These are phyloP conservation scores for Cicer judaicum DNA, from an alignment of 306 rosid genomes.

Conservation along the genomic window DNA sequence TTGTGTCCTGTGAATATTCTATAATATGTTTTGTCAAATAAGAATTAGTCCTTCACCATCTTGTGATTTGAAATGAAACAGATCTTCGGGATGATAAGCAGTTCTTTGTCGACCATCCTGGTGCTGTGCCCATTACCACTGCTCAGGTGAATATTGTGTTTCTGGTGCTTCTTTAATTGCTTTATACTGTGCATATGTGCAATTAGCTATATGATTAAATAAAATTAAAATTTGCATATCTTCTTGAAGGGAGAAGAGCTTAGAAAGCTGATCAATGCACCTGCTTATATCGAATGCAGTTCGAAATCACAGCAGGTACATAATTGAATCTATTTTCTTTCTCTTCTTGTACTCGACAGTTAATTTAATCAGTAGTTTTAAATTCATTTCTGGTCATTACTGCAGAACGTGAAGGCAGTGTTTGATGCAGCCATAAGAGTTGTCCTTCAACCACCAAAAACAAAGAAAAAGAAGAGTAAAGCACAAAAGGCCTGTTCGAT, in stretches of 20 bases:
- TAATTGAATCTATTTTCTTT: background rate
- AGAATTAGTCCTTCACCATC: slow-evolving; percentile 17
- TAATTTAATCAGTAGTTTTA: slow-evolving; percentile 8
- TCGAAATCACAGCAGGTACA: slow-evolving; percentile 91
- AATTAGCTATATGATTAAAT: background rate
- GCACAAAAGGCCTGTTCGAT: slow-evolving; percentile 95
- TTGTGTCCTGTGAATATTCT: background rate
- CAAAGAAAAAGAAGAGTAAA: slow-evolving; percentile 94
- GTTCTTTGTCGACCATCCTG: slow-evolving; percentile 92
- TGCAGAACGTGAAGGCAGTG: slow-evolving; percentile 92
- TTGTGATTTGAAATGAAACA: slow-evolving; percentile 55
- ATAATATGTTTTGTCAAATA: background rate
- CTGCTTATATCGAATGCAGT: slow-evolving; percentile 97
- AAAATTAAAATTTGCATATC: slow-evolving; percentile 30
- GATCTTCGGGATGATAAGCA: slow-evolving; percentile 98
- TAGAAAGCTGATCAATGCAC: slow-evolving; percentile 88
- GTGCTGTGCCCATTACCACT: slow-evolving; percentile 87
- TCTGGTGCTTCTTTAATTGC: slow-evolving; percentile 6
- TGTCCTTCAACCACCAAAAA: slow-evolving; percentile 99
- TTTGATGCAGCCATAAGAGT: slow-evolving; percentile 96
- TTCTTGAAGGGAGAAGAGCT: slow-evolving; percentile 92
- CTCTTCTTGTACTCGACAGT: background rate
- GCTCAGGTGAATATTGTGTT: slow-evolving; percentile 68
- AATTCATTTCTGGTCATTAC: slow-evolving; percentile 34
- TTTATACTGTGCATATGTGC: background rate